These are phyloP conservation scores for Lactarius akahatsu DNA, from an alignment of 768 basidiomycete genomes.

Conservation along the genomic window DNA sequence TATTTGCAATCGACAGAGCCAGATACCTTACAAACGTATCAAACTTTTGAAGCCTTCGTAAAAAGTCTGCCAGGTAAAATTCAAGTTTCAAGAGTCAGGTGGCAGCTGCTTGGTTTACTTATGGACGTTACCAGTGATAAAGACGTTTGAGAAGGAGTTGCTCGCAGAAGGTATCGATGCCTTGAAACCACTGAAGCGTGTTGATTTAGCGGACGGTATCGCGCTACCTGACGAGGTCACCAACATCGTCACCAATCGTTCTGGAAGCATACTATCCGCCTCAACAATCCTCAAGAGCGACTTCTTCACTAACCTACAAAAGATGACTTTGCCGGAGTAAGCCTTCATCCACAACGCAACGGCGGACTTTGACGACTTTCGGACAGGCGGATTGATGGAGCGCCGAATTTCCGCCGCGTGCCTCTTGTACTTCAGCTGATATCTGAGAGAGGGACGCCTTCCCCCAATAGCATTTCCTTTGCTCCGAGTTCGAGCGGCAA, in stretches of 20 bases:
- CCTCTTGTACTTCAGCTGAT: conserved; percentile 55
- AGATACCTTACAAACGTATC: conserved; percentile 73
- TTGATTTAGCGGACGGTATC: conserved; percentile 61
- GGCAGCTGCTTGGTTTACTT: not conserved
- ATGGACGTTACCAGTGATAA: conserved; percentile 61
- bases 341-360: conserved; percentile 33
- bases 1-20: conserved; percentile 81
- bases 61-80: conserved; percentile 74
- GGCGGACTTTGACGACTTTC: not conserved
- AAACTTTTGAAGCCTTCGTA: conserved; percentile 80
- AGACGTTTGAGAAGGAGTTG: conserved; percentile 92
- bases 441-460: conserved; percentile 32
- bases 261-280: conserved; percentile 84
- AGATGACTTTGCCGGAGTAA: conserved; percentile 93
- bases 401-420: conserved; percentile 88
- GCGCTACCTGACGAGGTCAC: conserved; percentile 91
- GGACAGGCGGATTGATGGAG: conserved; percentile 80
- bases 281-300: conserved; percentile 95
- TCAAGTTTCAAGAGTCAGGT: conserved; percentile 50
- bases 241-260: conserved; percentile 78
- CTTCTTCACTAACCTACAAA: conserved; percentile 91
- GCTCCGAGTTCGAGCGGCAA: conserved; percentile 39
- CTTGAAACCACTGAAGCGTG: conserved; percentile 77
- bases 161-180: conserved; percentile 72
- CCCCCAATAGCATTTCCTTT: conserved; percentile 40